phyloP scores from a whole-genome alignment of 2,329 filamentous ascomycete genomes.

The Aspergillus texensis region DNA sequence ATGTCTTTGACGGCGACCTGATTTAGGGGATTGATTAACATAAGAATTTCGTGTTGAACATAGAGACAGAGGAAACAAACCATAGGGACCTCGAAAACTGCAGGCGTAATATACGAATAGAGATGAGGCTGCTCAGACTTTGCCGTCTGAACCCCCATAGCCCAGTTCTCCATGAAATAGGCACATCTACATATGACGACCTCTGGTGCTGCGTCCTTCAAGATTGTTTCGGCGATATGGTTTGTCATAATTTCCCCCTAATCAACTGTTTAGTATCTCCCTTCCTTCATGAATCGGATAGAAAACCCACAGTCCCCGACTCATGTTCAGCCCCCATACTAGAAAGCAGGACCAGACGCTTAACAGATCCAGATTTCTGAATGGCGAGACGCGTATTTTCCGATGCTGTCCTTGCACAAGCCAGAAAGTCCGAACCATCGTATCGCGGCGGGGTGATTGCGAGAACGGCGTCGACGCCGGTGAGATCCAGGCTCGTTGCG shows the following conservation, averaged over 20 bases:
- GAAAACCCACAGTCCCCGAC: slow-evolving; percentile 12
- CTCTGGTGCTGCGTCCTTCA: slow-evolving; percentile 13
- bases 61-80: neutral
- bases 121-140: slow-evolving; percentile 12
- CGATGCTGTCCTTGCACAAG: slow-evolving; percentile 11
- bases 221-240: slow-evolving; percentile 16
- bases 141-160: slow-evolving; percentile 1
- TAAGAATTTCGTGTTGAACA: too few species aligned
- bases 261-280: neutral
- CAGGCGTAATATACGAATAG: slow-evolving; percentile 14
- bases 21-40: neutral
- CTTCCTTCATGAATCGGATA: neutral
- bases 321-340: slow-evolving; percentile 18
- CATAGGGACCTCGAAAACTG: slow-evolving; percentile 19
- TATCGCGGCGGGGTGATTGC: slow-evolving; percentile 15
- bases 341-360: slow-evolving; percentile 16
- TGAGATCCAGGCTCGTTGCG: slow-evolving; percentile 10
- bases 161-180: slow-evolving; percentile 25
- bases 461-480: slow-evolving; percentile 16
- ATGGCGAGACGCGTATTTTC: slow-evolving; percentile 14
- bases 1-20: slow-evolving; percentile 17
- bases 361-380: slow-evolving; percentile 9
- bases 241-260: slow-evolving; percentile 22
- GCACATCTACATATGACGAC: slow-evolving; percentile 17
- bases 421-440: slow-evolving; percentile 11